Conservation (phyloP, 2,329 filamentous ascomycete species). For the Boeremia lycopersici region DNA sequence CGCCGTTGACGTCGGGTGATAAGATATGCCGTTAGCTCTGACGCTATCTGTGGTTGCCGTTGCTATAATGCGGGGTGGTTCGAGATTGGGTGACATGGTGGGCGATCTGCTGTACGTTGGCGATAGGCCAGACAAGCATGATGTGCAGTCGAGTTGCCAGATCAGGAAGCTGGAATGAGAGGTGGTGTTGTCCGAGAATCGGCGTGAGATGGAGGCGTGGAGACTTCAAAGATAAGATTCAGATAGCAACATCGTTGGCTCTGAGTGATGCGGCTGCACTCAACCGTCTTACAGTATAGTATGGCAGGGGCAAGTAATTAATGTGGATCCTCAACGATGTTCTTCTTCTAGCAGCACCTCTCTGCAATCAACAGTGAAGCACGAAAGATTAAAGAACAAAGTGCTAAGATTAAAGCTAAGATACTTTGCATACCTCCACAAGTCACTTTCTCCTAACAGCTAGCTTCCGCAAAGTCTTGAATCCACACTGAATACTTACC, state of each 20-base stretch:
- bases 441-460: no score
- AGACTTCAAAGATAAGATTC: background rate
- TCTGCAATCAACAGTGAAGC: no score
- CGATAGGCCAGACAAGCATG: slow-evolving; percentile 23
- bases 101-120: slow-evolving; percentile 15
- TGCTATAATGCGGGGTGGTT: slow-evolving; percentile 20
- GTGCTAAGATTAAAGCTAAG: no score
- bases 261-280: no score
- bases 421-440: no score
- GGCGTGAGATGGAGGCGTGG: slow-evolving; percentile 1
- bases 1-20: slow-evolving; percentile 26
- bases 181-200: slow-evolving; percentile 2
- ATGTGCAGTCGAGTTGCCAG: slow-evolving; percentile 21
- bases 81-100: slow-evolving; percentile 5
- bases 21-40: slow-evolving; percentile 20
- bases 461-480: no score
- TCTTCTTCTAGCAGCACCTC: no score
- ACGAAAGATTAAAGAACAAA: no score
- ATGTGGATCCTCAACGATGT: no score
- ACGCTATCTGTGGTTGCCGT: slow-evolving; percentile 16
- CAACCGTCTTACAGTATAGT: no score
- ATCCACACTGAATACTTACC: no score
- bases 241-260: background rate
- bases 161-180: slow-evolving; percentile 29
- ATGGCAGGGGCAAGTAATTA: no score